Conservation (phyloP, 495 filamentous ascomycete species). For the Penicillium mononematosum region DNA sequence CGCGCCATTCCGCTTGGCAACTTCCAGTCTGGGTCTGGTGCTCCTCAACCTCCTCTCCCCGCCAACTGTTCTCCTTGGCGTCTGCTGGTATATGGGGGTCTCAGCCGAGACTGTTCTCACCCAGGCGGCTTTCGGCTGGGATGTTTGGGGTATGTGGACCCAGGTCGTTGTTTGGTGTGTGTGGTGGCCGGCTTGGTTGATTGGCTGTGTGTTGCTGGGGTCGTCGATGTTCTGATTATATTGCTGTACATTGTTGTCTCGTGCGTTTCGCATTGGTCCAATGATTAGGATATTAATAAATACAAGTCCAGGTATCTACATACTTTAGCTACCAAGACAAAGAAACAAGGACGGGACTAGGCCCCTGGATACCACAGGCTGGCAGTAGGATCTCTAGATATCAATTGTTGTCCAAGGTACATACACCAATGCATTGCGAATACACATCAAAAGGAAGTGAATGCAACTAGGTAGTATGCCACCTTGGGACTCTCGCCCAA, state of each 20-base stretch:
- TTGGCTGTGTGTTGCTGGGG: conserved; percentile 54
- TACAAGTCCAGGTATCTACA: neutral
- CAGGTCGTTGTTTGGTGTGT: conserved; percentile 91
- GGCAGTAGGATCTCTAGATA: neutral
- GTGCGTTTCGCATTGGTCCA: neutral
- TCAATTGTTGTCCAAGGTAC: neutral
- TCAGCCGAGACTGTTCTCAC: conserved; percentile 58
- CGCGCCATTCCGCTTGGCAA: conserved; percentile 23
- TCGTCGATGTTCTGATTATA: conserved; percentile 37
- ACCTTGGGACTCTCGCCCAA: neutral
- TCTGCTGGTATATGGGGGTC: conserved; percentile 50
- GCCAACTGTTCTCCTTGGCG: conserved; percentile 56
- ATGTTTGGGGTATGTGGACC: conserved; percentile 88
- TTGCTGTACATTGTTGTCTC: neutral
- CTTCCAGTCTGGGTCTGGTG: conserved; percentile 29
- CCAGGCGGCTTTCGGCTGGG: conserved; percentile 85
- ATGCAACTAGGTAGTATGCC: neutral
- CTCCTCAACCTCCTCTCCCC: conserved; percentile 64
- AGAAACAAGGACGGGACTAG: neutral
- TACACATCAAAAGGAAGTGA: neutral
- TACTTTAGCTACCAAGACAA: neutral
- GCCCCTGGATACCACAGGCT: neutral
- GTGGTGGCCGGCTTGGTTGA: conserved; percentile 97
- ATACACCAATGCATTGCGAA: neutral
- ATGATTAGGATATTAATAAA: neutral